Conservation (phyloP, 345 rosid genomes). For the Gossypium sturtianum region DNA sequence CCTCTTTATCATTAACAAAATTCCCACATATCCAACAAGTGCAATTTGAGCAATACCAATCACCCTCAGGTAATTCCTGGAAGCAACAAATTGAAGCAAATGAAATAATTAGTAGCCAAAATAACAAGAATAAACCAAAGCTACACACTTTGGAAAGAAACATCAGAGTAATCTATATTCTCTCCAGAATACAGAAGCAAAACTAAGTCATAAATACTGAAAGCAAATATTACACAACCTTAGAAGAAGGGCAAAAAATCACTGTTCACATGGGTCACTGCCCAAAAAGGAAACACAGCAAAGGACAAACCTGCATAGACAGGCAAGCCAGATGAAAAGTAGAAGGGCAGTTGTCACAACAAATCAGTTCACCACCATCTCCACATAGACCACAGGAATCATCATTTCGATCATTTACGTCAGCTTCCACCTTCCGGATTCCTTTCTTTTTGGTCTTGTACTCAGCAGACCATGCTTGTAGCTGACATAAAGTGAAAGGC, state of each 20-base stretch:
- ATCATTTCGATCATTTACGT: conserved; percentile 74
- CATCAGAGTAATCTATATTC: not conserved
- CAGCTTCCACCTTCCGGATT: conserved; percentile 34
- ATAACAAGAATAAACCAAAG: not conserved
- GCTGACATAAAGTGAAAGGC: conserved; percentile 64
- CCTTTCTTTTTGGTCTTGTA: conserved; percentile 59
- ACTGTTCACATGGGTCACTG: not conserved
- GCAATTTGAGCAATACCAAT: conserved; percentile 93
- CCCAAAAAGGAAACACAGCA: conserved; percentile 1
- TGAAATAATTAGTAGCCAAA: conserved; percentile 1
- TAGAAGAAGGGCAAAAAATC: not conserved
- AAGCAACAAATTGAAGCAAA: conserved; percentile 13
- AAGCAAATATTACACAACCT: not conserved
- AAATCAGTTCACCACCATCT: conserved; percentile 85
- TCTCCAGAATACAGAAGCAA: not conserved
- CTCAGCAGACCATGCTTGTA: conserved; percentile 91
- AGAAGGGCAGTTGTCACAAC: conserved; percentile 94
- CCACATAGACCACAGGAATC: conserved; percentile 96
- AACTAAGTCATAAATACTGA: not conserved
- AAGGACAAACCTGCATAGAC: conserved; percentile 59
- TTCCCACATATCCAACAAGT: conserved; percentile 73
- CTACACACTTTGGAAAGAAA: not conserved
- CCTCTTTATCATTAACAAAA: conserved; percentile 54
- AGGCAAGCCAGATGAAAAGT: conserved; percentile 86
- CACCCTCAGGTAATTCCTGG: conserved; percentile 88